phyloP scores from a whole-genome alignment of 331 rosid genomes.

The Stylosanthes scabra region DNA sequence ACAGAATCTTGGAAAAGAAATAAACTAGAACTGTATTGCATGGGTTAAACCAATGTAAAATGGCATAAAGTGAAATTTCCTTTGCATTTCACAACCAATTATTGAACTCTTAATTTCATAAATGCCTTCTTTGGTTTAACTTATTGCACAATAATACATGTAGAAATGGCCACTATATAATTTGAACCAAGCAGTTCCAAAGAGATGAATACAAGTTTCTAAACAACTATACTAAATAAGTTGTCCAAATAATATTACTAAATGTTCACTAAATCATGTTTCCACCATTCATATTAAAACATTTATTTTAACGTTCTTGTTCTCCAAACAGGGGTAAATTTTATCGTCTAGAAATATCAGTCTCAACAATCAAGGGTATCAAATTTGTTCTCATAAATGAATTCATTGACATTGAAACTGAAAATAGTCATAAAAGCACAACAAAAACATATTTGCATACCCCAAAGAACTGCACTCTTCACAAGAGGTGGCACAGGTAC shows the following conservation, averaged over 20 bases:
- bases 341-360: slow-evolving; percentile 3
- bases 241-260: slow-evolving; percentile 20
- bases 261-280: not conserved
- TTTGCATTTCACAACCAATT: not conserved
- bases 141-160: not conserved
- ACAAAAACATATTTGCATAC: slow-evolving; percentile 48
- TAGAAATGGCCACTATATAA: not conserved
- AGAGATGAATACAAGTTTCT: not conserved
- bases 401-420: not conserved
- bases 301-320: not conserved
- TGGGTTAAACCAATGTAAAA: slow-evolving; percentile 4
- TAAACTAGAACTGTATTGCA: not conserved
- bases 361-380: slow-evolving; percentile 3
- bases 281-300: not conserved
- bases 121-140: not conserved
- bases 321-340: not conserved
- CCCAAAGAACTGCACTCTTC: slow-evolving; percentile 95
- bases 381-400: not conserved
- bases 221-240: not conserved
- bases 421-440: slow-evolving; percentile 16
- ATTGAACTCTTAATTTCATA: not conserved
- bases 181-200: not conserved
- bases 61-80: not conserved
- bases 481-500: slow-evolving; percentile 87
- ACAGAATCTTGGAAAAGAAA: slow-evolving; percentile 14